Evolutionary conservation across 306 rosid species (phyloP).

Genomic region (Vigna trinervia): DNA sequence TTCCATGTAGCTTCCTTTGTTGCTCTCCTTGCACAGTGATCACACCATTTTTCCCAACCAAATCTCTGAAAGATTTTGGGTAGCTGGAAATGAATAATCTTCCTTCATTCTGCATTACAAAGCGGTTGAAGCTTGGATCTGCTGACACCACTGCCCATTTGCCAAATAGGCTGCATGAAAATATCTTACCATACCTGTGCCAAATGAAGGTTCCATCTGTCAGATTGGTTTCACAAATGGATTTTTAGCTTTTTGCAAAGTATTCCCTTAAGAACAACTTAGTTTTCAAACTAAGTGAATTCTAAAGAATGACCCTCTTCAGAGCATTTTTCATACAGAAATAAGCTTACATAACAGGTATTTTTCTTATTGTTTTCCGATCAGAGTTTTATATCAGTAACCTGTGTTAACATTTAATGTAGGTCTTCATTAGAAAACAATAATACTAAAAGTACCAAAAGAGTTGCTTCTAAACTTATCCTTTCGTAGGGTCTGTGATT

Average conservation of each 20-base stretch:
- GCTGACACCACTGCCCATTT: conserved; percentile 89
- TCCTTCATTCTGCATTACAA: conserved; percentile 92
- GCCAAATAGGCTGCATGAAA: conserved; percentile 84
- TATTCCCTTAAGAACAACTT: neutral
- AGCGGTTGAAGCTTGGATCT: conserved; percentile 84
- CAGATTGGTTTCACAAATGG: conserved; percentile 34
- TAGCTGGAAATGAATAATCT: conserved; percentile 77
- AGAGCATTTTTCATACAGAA: neutral
- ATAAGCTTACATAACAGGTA: neutral
- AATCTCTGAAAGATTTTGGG: conserved; percentile 90
- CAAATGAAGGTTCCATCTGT: conserved; percentile 32
- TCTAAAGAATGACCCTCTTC: neutral
- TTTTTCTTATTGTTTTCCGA: neutral
- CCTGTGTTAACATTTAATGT: neutral
- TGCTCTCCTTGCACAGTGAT: conserved; percentile 95
- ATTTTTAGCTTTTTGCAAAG: neutral
- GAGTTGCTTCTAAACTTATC: neutral
- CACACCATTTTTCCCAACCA: conserved; percentile 92
- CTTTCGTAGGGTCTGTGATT: neutral
- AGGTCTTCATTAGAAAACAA: neutral
- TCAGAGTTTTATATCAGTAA: neutral
- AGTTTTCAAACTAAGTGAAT: neutral
- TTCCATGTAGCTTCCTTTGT: conserved; percentile 83
- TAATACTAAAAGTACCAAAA: neutral
- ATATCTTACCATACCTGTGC: conserved; percentile 83